Evolutionary conservation across 805 yeast species (phyloP).

Genomic region (Wickerhamiella slavikovae): DNA sequence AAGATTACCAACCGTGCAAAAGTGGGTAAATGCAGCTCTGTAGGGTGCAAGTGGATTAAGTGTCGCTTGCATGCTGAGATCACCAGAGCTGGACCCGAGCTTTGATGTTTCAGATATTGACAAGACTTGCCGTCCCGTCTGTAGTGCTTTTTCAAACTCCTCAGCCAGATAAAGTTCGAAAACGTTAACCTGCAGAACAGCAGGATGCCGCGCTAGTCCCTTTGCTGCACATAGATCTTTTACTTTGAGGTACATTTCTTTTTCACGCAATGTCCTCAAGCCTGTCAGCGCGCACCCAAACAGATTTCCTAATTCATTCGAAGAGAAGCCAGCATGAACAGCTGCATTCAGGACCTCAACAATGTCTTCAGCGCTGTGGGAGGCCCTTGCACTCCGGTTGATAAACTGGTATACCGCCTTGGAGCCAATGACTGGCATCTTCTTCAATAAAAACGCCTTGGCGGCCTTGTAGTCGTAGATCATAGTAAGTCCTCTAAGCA

Average conservation of each 20-base stretch:
- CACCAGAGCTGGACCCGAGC: background rate
- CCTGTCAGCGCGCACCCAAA: background rate
- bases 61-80: too few species aligned
- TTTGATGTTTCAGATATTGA: background rate
- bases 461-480: background rate
- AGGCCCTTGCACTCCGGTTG: background rate
- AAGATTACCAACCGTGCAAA: background rate
- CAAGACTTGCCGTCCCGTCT: background rate
- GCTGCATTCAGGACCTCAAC: background rate
- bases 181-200: background rate
- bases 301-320: background rate
- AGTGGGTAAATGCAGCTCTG: background rate
- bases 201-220: background rate
- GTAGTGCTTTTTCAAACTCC: background rate
- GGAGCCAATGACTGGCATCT: background rate
- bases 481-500: background rate
- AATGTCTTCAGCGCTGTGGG: background rate
- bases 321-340: background rate
- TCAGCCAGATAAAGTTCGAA: background rate
- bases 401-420: slow-evolving; percentile 1
- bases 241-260: background rate
- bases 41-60: background rate
- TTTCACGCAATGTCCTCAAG: background rate
- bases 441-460: background rate
- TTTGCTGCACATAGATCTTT: background rate